Evolutionary conservation across 257 asterid genomes (phyloP).

Genomic region (Rauvolfia tetraphylla): DNA sequence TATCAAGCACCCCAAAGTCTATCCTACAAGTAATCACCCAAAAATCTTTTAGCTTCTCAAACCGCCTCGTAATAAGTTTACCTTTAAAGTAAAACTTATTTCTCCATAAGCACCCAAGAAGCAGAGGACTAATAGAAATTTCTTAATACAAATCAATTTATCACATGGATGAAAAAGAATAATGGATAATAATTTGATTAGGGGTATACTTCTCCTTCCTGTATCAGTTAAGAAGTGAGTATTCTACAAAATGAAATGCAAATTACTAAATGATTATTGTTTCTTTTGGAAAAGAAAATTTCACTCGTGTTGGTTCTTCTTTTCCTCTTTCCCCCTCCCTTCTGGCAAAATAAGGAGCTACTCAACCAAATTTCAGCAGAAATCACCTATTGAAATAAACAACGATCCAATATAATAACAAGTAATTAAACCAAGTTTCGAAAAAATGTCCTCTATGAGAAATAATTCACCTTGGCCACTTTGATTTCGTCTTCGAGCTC

Average conservation of each 20-base stretch:
- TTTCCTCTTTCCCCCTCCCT: background rate
- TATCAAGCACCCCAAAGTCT: background rate
- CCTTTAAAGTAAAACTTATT: background rate
- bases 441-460: background rate
- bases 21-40: background rate
- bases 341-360: background rate
- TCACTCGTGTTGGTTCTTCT: background rate
- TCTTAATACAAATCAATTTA: background rate
- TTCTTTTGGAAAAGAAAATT: background rate
- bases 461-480: constrained; percentile 63
- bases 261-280: background rate
- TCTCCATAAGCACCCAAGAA: background rate
- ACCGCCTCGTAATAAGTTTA: background rate
- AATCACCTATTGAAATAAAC: background rate
- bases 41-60: background rate
- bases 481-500: constrained; percentile 91
- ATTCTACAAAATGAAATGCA: background rate
- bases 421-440: background rate
- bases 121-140: background rate
- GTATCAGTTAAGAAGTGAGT: background rate
- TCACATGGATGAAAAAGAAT: background rate
- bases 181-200: background rate
- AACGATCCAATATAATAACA: background rate
- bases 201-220: background rate
- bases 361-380: background rate